Evolutionary conservation across 345 rosid genomes (phyloP).

Genomic region (Kandelia obovata): DNA sequence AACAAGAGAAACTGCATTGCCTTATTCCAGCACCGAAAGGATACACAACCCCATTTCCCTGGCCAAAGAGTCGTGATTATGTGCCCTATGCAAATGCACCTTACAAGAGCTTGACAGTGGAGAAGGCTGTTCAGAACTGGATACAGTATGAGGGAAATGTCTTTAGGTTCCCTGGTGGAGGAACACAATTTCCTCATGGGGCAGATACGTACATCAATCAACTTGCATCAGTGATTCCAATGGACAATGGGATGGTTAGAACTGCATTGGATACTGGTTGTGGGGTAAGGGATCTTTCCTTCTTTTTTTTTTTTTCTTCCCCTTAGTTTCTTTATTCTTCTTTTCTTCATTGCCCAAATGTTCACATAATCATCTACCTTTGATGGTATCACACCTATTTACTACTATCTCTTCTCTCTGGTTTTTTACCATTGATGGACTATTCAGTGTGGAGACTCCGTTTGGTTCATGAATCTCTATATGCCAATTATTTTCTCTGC

Average conservation of each 20-base stretch:
- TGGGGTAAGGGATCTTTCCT: conserved; percentile 15
- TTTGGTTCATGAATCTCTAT: neutral
- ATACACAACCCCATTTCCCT: conserved; percentile 26
- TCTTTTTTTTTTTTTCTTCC: neutral
- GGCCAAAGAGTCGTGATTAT: conserved; percentile 34
- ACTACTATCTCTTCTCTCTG: neutral
- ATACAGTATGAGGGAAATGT: conserved; percentile 28
- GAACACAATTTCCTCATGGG: conserved; percentile 32
- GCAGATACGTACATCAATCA: conserved; percentile 31
- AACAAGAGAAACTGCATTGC: conserved; percentile 28
- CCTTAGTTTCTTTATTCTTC: neutral
- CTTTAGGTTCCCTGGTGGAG: conserved; percentile 33
- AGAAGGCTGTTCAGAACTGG: conserved; percentile 38
- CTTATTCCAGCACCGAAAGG: conserved; percentile 32
- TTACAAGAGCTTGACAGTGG: conserved; percentile 36
- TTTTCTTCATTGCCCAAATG: neutral
- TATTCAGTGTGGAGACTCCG: neutral
- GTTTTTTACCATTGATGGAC: neutral
- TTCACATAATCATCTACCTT: neutral
- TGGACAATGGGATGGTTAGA: conserved; percentile 34
- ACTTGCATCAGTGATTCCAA: conserved; percentile 30
- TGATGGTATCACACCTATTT: neutral
- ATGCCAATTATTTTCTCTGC: neutral
- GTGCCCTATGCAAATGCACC: conserved; percentile 35
- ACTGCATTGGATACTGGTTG: conserved; percentile 34